phyloP scores from a whole-genome alignment of 2,329 filamentous ascomycete species.

The Pezicula neosporulosa region DNA sequence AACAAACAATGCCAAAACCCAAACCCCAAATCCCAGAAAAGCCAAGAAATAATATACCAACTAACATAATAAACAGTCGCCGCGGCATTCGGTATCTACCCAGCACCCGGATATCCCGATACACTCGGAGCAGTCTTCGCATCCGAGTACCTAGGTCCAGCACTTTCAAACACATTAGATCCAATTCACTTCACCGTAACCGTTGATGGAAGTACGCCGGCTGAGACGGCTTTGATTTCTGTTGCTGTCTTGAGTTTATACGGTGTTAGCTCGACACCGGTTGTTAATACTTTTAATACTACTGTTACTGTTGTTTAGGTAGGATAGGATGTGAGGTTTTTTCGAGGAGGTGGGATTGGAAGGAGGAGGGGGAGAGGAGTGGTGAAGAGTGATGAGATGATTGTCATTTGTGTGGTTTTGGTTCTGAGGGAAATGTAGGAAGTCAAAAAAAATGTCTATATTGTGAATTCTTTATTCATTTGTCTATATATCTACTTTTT shows the following conservation, averaged over 20 bases:
- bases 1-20: too few relatives aligned
- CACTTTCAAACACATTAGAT: slow-evolving; percentile 8
- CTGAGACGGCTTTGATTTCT: slow-evolving; percentile 1
- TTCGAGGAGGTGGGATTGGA: too few relatives aligned
- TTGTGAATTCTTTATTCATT: too few relatives aligned
- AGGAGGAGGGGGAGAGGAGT: too few relatives aligned
- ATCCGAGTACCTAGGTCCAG: slow-evolving; percentile 16
- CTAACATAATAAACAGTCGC: slow-evolving; percentile 2
- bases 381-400: too few relatives aligned
- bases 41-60: too few relatives aligned
- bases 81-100: slow-evolving; percentile 13
- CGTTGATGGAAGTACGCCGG: background rate
- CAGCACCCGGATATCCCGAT: slow-evolving; percentile 8
- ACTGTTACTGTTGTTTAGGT: slow-evolving; percentile 3
- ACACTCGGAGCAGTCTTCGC: slow-evolving; percentile 12
- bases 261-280: background rate
- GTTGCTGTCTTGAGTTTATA: slow-evolving; percentile 7
- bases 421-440: too few relatives aligned
- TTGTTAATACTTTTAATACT: slow-evolving; percentile 1
- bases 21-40: too few relatives aligned
- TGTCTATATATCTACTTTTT: too few relatives aligned
- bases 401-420: too few relatives aligned
- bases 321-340: too few relatives aligned
- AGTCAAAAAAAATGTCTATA: too few relatives aligned
- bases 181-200: slow-evolving; percentile 2